These are phyloP conservation scores for Gamarada debralockiae DNA, from an alignment of 495 filamentous ascomycete genomes.

Conservation along the genomic window DNA sequence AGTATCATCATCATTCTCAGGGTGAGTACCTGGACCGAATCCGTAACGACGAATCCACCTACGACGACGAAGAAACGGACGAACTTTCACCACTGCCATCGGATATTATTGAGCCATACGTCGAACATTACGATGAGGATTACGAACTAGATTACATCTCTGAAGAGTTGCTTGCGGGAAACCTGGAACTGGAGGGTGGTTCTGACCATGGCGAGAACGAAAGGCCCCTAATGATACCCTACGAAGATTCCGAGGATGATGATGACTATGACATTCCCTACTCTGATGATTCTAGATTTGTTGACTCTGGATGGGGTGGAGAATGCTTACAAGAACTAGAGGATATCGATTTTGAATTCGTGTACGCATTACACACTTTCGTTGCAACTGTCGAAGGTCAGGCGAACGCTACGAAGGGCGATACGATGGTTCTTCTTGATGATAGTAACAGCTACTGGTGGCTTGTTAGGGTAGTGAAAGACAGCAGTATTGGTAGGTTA, in stretches of 20 bases:
- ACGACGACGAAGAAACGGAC: conserved; percentile 18
- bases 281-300: conserved; percentile 48
- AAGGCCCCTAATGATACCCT: conserved; percentile 13
- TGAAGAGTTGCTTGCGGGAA: conserved; percentile 9
- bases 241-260: conserved; percentile 38
- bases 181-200: not conserved
- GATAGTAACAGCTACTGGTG: conserved; percentile 99
- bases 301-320: conserved; percentile 67
- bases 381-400: conserved; percentile 97
- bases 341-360: conserved; percentile 99
- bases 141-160: not conserved
- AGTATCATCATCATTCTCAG: conserved; percentile 54
- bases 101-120: conserved; percentile 8
- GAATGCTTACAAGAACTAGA: conserved; percentile 83
- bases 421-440: conserved; percentile 99
- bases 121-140: conserved; percentile 12
- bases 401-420: conserved; percentile 96
- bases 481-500: conserved; percentile 94
- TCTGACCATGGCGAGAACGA: not conserved
- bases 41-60: conserved; percentile 21
- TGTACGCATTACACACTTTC: conserved; percentile 97
- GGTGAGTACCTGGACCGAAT: conserved; percentile 51
- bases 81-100: conserved; percentile 16
- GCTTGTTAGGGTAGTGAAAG: conserved; percentile 95
- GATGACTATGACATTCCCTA: conserved; percentile 49